Evolutionary conservation across 2,329 filamentous ascomycete genomes (phyloP).

Genomic region (Monosporascus sp.): DNA sequence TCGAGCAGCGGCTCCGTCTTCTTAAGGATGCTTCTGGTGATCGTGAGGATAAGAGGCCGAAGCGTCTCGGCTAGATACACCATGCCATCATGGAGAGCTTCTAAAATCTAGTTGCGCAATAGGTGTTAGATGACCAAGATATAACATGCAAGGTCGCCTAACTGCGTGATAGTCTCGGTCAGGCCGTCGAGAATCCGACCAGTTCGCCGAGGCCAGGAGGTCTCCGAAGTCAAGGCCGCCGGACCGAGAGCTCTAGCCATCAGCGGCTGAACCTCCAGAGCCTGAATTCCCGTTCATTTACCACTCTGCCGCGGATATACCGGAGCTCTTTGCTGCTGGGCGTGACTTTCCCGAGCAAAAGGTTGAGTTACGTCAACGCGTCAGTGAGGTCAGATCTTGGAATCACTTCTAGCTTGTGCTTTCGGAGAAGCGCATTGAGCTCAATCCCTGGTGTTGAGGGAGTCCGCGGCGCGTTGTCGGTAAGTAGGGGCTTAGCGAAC

Average conservation of each 20-base stretch:
- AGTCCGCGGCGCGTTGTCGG: constrained; percentile 17
- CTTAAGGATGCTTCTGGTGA: constrained; percentile 20
- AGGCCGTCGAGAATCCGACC: constrained; percentile 19
- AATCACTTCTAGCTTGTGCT: constrained; percentile 39
- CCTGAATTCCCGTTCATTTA: constrained; percentile 12
- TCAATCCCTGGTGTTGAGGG: constrained; percentile 29
- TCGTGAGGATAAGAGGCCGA: constrained; percentile 30
- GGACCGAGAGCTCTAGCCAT: constrained; percentile 4
- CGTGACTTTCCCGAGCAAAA: constrained; percentile 31
- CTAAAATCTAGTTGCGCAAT: constrained; percentile 33
- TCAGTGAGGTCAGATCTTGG: constrained; percentile 42
- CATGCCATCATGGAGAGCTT: constrained; percentile 36
- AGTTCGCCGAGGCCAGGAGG: constrained; percentile 19
- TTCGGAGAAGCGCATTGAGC: constrained; percentile 36
- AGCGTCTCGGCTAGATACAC: constrained; percentile 34
- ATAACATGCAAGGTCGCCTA: constrained; percentile 23
- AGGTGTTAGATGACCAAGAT: constrained; percentile 27
- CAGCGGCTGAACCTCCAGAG: constrained; percentile 6
- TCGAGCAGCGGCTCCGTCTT: constrained; percentile 25
- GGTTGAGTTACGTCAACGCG: constrained; percentile 36
- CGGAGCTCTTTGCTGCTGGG: constrained; percentile 19
- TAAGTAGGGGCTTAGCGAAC: constrained; percentile 31
- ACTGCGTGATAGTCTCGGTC: constrained; percentile 17
- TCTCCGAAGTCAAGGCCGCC: constrained; percentile 13
- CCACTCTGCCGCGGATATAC: constrained; percentile 20